A percentile compares a stretch with the other conserved stretches of the same genome.
Conservation (phyloP, 192 early-diverging fungal genomes). For the Geranomyces variabilis region DNA sequence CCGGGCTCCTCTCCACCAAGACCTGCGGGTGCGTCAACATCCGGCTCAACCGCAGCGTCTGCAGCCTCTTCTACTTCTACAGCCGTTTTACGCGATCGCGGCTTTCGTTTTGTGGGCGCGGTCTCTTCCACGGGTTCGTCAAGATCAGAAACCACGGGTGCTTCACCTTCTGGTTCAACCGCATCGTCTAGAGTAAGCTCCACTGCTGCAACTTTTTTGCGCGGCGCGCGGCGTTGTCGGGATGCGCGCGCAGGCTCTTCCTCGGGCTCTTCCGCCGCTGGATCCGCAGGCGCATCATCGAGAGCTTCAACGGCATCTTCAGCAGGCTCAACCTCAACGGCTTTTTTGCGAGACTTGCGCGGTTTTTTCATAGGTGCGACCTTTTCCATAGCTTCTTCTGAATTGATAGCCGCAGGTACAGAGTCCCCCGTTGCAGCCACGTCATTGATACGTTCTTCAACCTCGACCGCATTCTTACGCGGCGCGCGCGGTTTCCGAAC, state of each 20-base stretch:
- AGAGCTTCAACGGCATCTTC: not conserved
- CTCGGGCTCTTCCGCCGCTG: not conserved
- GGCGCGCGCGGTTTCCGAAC: not conserved
- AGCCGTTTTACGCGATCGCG: too few species aligned
- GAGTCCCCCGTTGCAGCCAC: not conserved
- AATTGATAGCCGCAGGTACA: not conserved
- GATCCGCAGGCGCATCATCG: not conserved
- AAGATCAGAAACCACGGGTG: too few species aligned
- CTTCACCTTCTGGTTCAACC: too few species aligned
- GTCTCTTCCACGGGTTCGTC: too few species aligned
- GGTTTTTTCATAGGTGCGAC: not conserved
- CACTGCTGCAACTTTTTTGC: too few species aligned
- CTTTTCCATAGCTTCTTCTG: not conserved
- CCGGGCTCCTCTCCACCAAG: too few species aligned
- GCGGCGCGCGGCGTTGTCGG: not conserved
- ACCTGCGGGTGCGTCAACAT: too few species aligned
- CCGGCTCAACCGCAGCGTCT: too few species aligned
- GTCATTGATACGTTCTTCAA: not conserved
- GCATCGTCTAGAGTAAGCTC: too few species aligned
- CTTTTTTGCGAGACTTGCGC: slow-evolving; percentile 1
- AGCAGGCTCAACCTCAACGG: not conserved
- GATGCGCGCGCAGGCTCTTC: not conserved
- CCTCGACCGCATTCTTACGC: not conserved
- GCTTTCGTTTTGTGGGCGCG: too few species aligned
- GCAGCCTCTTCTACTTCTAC: too few species aligned